These are phyloP conservation scores for Microbotryum violaceum DNA, from an alignment of 1,284 basidiomycete species.

Conservation along the genomic window DNA sequence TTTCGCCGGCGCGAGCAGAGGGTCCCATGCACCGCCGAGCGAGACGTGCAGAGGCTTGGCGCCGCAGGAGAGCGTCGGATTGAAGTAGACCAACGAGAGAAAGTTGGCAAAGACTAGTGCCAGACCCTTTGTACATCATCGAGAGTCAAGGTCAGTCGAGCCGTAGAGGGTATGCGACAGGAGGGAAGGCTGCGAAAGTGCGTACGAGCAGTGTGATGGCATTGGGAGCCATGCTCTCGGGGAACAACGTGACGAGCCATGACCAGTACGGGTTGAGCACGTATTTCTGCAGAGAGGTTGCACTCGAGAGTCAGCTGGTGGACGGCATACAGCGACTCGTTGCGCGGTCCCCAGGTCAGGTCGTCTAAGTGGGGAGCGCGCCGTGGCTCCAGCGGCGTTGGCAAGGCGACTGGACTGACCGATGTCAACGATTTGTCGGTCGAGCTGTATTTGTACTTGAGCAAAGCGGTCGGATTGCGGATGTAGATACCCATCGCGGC, in stretches of 20 bases:
- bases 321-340: too few species aligned
- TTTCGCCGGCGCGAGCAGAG: conserved; percentile 28
- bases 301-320: too few species aligned
- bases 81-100: conserved; percentile 68
- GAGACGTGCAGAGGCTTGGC: conserved; percentile 32
- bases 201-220: conserved; percentile 54
- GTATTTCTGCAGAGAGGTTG: conserved; percentile 54
- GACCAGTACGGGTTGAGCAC: conserved; percentile 89
- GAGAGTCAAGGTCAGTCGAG: conserved; percentile 62
- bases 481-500: conserved; percentile 38
- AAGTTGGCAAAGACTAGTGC: conserved; percentile 78
- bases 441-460: conserved; percentile 53
- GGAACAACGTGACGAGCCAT: conserved; percentile 87
- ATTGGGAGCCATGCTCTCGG: conserved; percentile 80
- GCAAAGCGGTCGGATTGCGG: conserved; percentile 39
- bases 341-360: too few species aligned
- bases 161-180: neutral
- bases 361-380: neutral
- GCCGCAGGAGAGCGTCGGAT: conserved; percentile 48
- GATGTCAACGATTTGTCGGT: conserved; percentile 48
- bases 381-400: too few species aligned
- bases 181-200: conserved; percentile 18
- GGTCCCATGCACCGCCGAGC: conserved; percentile 36
- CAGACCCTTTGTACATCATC: conserved; percentile 50
- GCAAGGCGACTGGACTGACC: conserved; percentile 8